Percentiles rank a stretch among this genome's conserved stretches.
phyloP scores from a whole-genome alignment of 768 basidiomycete species.

The Ramaria rubella region DNA sequence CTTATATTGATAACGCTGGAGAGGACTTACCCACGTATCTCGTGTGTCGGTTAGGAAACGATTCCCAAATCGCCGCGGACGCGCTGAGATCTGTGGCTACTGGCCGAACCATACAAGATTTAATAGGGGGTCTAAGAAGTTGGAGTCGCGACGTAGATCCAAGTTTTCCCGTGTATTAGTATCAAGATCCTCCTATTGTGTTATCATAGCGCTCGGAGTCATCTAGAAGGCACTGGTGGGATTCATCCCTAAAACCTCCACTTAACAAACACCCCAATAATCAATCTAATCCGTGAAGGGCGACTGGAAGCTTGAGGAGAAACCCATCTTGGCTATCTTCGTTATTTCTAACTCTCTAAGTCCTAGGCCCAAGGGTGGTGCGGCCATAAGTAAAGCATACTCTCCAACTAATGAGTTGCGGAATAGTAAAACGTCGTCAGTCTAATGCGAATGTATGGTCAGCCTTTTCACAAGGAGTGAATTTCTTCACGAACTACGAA shows the following conservation, averaged over 20 bases:
- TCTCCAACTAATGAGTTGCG: slow-evolving; percentile 67
- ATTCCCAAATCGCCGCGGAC: slow-evolving; percentile 82
- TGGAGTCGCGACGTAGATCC: slow-evolving; percentile 75
- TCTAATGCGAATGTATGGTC: slow-evolving; percentile 51
- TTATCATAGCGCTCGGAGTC: too few relatives aligned
- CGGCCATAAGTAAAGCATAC: slow-evolving; percentile 72
- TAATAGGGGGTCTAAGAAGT: slow-evolving; percentile 75
- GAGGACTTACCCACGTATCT: slow-evolving; percentile 40
- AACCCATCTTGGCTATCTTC: slow-evolving; percentile 53
- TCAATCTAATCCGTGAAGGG: too few relatives aligned
- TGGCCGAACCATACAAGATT: slow-evolving; percentile 45
- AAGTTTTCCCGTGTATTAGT: slow-evolving; percentile 73
- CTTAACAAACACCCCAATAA: too few relatives aligned
- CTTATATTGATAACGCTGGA: slow-evolving; percentile 27
- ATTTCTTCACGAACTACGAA: slow-evolving; percentile 22
- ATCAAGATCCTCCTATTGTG: neutral
- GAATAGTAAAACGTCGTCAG: slow-evolving; percentile 78
- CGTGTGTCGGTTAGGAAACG: slow-evolving; percentile 86
- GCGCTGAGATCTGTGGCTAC: slow-evolving; percentile 35
- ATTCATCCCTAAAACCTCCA: too few relatives aligned
- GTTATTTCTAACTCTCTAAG: slow-evolving; percentile 51
- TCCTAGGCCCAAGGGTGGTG: slow-evolving; percentile 66
- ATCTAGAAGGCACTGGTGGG: too few relatives aligned
- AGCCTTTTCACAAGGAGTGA: neutral
- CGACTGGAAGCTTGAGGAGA: slow-evolving; percentile 35